phyloP scores from a whole-genome alignment of 768 basidiomycete genomes.

The Amyloporia xantha region DNA sequence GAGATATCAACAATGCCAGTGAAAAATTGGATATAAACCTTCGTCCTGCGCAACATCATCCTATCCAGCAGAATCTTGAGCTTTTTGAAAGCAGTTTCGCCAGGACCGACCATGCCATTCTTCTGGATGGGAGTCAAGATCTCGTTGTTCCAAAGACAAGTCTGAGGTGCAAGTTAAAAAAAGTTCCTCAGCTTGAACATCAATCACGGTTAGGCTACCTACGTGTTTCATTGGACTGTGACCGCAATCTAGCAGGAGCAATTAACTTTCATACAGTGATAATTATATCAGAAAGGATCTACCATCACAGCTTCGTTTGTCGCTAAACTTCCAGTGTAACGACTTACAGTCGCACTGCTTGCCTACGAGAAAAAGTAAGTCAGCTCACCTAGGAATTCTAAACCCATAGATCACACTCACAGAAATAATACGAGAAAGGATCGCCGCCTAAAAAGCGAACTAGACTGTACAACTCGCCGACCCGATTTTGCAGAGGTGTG shows the following conservation, averaged over 20 bases:
- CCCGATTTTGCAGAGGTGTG: conserved; percentile 94
- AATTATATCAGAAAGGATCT: conserved; percentile 16
- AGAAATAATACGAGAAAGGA: conserved; percentile 89
- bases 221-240: conserved; percentile 84
- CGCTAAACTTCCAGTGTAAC: conserved; percentile 87
- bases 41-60: conserved; percentile 93
- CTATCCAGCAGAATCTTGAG: conserved; percentile 81
- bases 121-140: conserved; percentile 96
- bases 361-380: conserved; percentile 39
- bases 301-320: conserved; percentile 84
- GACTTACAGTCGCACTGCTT: conserved; percentile 93
- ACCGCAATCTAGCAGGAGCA: conserved; percentile 52
- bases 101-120: conserved; percentile 75
- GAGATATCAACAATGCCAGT: neutral
- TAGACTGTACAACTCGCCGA: conserved; percentile 97
- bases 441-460: conserved; percentile 90
- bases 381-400: neutral
- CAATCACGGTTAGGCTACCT: conserved; percentile 58
- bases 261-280: conserved; percentile 2
- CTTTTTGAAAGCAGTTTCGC: conserved; percentile 84
- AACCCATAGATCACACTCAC: too few relatives aligned
- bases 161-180: conserved; percentile 40
- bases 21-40: conserved; percentile 36
- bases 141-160: conserved; percentile 96
- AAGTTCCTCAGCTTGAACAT: neutral